Evolutionary conservation across 2,329 filamentous ascomycete genomes (phyloP).

Genomic region (Colletotrichum gigasporum): DNA sequence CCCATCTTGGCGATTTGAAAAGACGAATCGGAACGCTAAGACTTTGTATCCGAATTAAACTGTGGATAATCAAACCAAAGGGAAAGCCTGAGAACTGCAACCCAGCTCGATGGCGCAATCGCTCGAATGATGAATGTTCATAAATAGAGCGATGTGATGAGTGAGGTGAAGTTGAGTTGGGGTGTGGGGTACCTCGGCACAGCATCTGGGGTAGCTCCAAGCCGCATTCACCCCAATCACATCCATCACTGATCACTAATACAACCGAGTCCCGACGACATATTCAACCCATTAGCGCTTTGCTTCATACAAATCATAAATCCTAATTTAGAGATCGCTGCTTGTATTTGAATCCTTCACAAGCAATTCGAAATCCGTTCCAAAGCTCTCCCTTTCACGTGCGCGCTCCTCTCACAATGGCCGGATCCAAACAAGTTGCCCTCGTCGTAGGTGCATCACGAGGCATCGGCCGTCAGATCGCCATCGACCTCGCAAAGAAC

Average conservation of each 20-base stretch:
- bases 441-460: constrained; percentile 80
- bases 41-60: no score
- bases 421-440: constrained; percentile 57
- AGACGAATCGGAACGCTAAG: no score
- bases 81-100: background rate
- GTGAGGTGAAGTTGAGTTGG: constrained; percentile 5
- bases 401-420: no score
- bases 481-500: constrained; percentile 77
- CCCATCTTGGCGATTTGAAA: constrained; percentile 56
- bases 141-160: background rate
- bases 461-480: constrained; percentile 83
- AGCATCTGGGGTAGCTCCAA: constrained; percentile 19
- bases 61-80: no score
- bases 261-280: constrained; percentile 14
- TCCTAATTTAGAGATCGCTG: no score
- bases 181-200: constrained; percentile 28
- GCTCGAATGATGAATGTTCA: background rate
- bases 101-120: constrained; percentile 1
- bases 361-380: background rate
- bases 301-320: background rate
- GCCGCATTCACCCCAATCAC: background rate
- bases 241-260: constrained; percentile 17
- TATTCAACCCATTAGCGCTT: background rate
- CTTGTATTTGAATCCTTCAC: background rate
- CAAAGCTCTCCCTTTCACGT: background rate